Base-by-base conservation (phyloP, 1,139 yeast genomes). In the Candida dubliniensis region DNA sequence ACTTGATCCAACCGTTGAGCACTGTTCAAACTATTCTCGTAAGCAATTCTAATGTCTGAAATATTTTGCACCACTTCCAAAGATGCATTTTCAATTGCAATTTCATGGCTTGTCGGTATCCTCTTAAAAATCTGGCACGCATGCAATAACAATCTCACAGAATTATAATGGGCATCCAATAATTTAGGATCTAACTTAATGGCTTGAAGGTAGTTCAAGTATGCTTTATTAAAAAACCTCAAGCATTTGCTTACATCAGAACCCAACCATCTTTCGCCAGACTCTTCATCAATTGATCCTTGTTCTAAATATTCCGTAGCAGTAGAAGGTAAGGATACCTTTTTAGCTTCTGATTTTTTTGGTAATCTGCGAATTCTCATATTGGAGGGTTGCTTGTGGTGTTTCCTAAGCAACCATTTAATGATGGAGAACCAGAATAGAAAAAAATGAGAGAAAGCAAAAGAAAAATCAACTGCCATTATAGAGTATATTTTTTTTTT, bases 231-330 rank as follows among this genome's bases (percentile, higher is more conserved):
- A 56, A 77, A 79, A 53, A 79, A 79, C 34, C 84, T 57, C 31
- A 79, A 58, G 1, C 78, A 73, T 51, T 79, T 79, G 4, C 81
- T 60, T 29, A 79, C 56, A 52, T 79, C 84, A 0, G 82, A 76
- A 0, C 79, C 72, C 14, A 75, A 58, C 84, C 84, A 79, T 44
- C 84, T 59, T 51, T 79, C 84, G 0, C 82, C 84, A 9, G 76
- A 73, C 48, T 78, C 83, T 53, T 79, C 84, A 41, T 74, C 77
- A 9, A 60, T 59, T 1, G 77, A 64, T 0, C 77, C 84, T 44
- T 64, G 63, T 34, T 74, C 77, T n/a, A 76, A 61, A 33, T 52
- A 68, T n/a, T 75, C 81, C 24, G 74, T 79, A 1, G 69, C 65
- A 0, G 76, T 69, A 8, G 59, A 51, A 2, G 75, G 76, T 3